phyloP scores from a whole-genome alignment of 768 basidiomycete genomes.

The Lactifluus subvellereus region DNA sequence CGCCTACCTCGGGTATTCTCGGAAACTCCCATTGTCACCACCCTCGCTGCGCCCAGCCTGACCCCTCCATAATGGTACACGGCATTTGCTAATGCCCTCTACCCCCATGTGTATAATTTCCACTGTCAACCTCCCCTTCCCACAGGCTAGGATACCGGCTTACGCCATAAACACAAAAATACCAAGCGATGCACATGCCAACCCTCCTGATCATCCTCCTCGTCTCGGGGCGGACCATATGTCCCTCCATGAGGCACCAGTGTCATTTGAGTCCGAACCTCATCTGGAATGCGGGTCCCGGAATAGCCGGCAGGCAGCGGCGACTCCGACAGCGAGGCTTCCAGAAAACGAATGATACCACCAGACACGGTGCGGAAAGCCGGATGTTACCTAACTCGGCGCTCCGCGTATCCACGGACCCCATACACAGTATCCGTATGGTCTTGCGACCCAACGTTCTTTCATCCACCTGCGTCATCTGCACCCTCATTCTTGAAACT shows the following conservation, averaged over 20 bases:
- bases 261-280: not conserved
- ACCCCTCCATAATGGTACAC: not conserved
- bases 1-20: not conserved
- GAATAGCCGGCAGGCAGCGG: not conserved
- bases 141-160: not conserved
- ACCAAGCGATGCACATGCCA: not conserved
- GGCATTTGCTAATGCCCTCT: conserved; percentile 1
- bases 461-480: conserved; percentile 6
- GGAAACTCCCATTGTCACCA: not conserved
- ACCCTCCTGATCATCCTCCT: conserved; percentile 4
- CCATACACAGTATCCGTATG: not conserved
- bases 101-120: conserved; percentile 13
- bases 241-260: not conserved
- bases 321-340: not conserved
- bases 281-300: not conserved
- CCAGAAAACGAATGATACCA: not conserved
- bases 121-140: not conserved
- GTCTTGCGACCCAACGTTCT: not conserved
- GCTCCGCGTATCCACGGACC: conserved; percentile 3
- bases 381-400: not conserved
- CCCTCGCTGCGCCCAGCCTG: not conserved
- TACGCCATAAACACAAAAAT: not conserved
- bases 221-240: not conserved
- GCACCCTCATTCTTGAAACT: conserved; percentile 6
- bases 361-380: conserved; percentile 1